phyloP scores from a whole-genome alignment of 768 basidiomycete genomes.

The Lactifluus hygrophoroides region DNA sequence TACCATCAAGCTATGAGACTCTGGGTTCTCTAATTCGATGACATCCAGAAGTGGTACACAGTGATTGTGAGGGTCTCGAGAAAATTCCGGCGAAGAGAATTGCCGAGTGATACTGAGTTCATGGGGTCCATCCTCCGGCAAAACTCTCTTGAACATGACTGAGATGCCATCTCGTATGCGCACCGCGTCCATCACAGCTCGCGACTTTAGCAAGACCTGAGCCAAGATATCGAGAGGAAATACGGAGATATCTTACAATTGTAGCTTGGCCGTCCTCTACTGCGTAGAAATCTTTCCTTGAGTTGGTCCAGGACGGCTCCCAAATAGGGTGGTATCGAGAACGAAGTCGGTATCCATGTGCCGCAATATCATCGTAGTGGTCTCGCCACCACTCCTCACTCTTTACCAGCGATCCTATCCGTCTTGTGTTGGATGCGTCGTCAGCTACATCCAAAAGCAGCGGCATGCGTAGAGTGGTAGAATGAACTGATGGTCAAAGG shows the following conservation, averaged over 20 bases:
- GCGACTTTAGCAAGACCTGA: neutral
- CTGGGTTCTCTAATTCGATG: slow-evolving; percentile 11
- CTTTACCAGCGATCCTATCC: slow-evolving; percentile 1
- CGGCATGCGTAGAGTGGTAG: neutral
- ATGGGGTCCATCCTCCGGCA: slow-evolving; percentile 2
- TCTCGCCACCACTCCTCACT: slow-evolving; percentile 13
- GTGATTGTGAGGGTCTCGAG: slow-evolving; percentile 25
- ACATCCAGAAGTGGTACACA: slow-evolving; percentile 23
- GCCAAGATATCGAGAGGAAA: neutral
- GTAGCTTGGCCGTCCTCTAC: slow-evolving; percentile 11
- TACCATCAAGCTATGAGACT: slow-evolving; percentile 23
- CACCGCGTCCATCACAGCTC: slow-evolving; percentile 14
- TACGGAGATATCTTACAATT: slow-evolving; percentile 2
- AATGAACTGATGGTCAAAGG: neutral
- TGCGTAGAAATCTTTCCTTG: slow-evolving; percentile 1
- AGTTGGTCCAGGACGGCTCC: slow-evolving; percentile 7
- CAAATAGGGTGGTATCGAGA: slow-evolving; percentile 11
- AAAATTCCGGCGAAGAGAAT: slow-evolving; percentile 17
- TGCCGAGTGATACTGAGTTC: slow-evolving; percentile 2
- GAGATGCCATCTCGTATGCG: neutral
- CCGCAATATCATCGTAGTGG: neutral
- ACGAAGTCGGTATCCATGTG: slow-evolving; percentile 14
- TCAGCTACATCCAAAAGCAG: neutral
- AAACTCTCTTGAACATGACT: slow-evolving; percentile 12
- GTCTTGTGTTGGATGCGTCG: neutral